Evolutionary conservation across 306 rosid genomes (phyloP), one percentile per base, ranked within the genome.

Genomic region (Cucumis melo): DNA sequence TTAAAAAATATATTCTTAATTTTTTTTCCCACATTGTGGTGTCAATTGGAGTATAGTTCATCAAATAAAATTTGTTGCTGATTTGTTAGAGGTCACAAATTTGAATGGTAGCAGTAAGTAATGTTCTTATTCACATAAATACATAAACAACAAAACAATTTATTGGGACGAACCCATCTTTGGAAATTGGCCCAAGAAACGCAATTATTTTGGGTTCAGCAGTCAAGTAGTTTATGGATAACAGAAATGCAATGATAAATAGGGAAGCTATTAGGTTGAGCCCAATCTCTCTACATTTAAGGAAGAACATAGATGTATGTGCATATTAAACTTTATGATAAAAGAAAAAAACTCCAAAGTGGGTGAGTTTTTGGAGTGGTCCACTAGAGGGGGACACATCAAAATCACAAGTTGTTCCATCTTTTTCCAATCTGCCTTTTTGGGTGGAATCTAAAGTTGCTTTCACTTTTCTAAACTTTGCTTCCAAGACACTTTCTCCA

Each of bases 381-480:
- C 66, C 66, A 60, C 66, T 27, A 6, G n/a, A 60, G 15, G 27
- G 53, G 13, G 51, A 65, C 27, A 65, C 53, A n/a, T 65, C 73
- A 72, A 59, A 57, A 32, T 77, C 74, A 48, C 59, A 77, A 50
- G 21, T 44, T 38, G 57, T 48, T 72, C 58, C 21, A 46, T 70
- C 75, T 23, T 70, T 70, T 46, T 70, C 57, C 59, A 50, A 72
- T 34, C 60, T 72, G 24, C 60, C 75, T 77, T 80, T 83, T 83
- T 80, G 56, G 80, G 75, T 78, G 80, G 79, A 44, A 66, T 65
- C 72, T 10, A 60, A 80, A 78, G 79, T 50, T 67, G 77, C 80
- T 74, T 67, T 78, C 77, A 74, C 73, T 65, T 54, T 77, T 64
- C 65, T 20, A 29, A 21, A n/a, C 58, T 74, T 75, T 79, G 38